These are phyloP conservation scores for Arxiozyma telluris DNA, from an alignment of 1,139 yeast species.

Conservation along the genomic window DNA sequence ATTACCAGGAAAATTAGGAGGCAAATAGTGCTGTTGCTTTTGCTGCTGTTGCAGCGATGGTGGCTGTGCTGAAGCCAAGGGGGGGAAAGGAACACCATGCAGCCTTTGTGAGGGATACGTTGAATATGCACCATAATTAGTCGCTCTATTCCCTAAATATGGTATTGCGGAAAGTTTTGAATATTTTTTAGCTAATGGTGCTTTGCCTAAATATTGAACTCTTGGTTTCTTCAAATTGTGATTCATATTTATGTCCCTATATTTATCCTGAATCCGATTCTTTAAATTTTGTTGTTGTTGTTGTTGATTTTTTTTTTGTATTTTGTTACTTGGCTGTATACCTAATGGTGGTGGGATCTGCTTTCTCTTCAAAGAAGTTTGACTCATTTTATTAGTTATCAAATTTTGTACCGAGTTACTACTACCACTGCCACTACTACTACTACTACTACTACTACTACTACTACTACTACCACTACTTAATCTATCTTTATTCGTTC, in stretches of 20 bases:
- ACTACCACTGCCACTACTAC: not conserved
- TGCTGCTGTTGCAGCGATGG: constrained; percentile 1
- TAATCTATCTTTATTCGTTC: not conserved
- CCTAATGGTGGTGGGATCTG: constrained; percentile 12
- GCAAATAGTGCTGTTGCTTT: not conserved
- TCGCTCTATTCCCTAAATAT: not conserved
- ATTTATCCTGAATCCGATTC: not conserved
- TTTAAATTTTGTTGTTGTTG: not conserved
- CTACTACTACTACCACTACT: not conserved
- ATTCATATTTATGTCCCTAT: not conserved
- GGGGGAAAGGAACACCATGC: too few species aligned
- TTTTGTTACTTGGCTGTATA: not conserved
- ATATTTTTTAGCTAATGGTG: not conserved
- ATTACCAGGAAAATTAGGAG: not conserved
- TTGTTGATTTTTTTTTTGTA: not conserved
- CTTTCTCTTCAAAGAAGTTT: constrained; percentile 9
- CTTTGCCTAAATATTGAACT: constrained; percentile 6
- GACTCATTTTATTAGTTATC: constrained; percentile 1
- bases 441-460: too few species aligned
- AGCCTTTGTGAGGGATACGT: not conserved
- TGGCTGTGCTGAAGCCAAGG: too few species aligned
- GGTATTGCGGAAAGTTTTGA: constrained; percentile 3
- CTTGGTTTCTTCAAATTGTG: constrained; percentile 1
- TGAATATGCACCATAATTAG: not conserved
- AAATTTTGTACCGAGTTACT: not conserved